These are phyloP conservation scores for Roridomyces roridus DNA, from an alignment of 768 basidiomycete species.

Conservation along the genomic window DNA sequence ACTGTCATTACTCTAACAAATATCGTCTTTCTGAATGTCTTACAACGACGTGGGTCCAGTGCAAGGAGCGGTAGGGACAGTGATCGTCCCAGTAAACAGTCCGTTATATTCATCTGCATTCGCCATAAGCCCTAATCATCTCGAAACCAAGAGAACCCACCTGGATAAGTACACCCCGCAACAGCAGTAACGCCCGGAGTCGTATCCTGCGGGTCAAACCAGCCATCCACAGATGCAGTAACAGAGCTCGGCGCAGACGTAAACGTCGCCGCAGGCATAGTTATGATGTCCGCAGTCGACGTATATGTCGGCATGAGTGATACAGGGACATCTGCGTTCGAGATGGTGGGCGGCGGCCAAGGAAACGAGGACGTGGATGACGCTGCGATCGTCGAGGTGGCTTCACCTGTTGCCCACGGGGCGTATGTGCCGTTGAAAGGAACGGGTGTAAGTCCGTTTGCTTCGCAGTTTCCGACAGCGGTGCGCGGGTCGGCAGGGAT, in stretches of 20 bases:
- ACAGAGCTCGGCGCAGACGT: conserved; percentile 45
- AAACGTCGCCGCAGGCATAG: conserved; percentile 62
- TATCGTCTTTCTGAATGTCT: background rate
- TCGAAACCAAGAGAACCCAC: conserved; percentile 24
- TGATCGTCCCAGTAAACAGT: conserved; percentile 10
- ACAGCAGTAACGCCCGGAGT: conserved; percentile 51
- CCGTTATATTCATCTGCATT: conserved; percentile 53
- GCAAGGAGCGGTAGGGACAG: conserved; percentile 32
- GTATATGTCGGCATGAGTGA: conserved; percentile 68
- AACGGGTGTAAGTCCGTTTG: conserved; percentile 49
- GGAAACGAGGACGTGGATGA: conserved; percentile 48
- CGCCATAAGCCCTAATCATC: too few species aligned
- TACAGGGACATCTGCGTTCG: conserved; percentile 43
- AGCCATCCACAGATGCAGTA: conserved; percentile 57
- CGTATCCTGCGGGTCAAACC: conserved; percentile 61
- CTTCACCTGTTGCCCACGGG: conserved; percentile 72
- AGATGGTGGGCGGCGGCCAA: conserved; percentile 63
- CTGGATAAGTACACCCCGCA: conserved; percentile 59
- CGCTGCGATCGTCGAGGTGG: conserved; percentile 59
- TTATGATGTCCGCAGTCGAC: conserved; percentile 60
- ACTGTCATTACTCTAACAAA: too few species aligned
- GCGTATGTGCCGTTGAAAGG: conserved; percentile 54
- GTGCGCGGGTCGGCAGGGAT: conserved; percentile 75
- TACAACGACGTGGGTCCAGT: conserved; percentile 29
- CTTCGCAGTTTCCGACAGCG: conserved; percentile 68